Conservation (phyloP, 768 basidiomycete genomes). For the Boletus vermiculosoides region DNA sequence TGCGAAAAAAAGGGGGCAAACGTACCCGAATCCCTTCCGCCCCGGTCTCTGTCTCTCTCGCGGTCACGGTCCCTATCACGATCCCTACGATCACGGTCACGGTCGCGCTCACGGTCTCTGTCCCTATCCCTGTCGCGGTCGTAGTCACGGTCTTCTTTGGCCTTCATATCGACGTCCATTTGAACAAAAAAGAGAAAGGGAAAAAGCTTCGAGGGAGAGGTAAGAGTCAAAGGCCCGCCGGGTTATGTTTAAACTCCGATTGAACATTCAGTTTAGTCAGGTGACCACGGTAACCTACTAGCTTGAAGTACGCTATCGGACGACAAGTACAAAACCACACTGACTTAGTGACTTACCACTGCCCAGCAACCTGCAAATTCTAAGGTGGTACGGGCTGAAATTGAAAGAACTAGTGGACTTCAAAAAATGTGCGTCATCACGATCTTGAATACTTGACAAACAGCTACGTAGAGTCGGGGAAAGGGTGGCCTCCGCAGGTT, state of each 20-base stretch:
- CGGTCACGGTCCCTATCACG: conserved; percentile 43
- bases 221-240: conserved; percentile 11
- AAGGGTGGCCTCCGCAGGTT: not conserved
- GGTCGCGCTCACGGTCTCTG: conserved; percentile 37
- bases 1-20: conserved; percentile 4
- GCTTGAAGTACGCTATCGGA: too few relatives aligned
- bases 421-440: not conserved
- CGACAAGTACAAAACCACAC: too few relatives aligned
- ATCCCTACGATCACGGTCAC: conserved; percentile 42
- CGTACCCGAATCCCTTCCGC: conserved; percentile 59
- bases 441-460: not conserved
- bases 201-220: conserved; percentile 7
- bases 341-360: too few relatives aligned
- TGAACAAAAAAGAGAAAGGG: conserved; percentile 13
- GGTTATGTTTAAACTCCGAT: conserved; percentile 20
- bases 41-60: conserved; percentile 46
- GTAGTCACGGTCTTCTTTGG: conserved; percentile 70
- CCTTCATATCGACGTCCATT: conserved; percentile 85
- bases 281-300: conserved; percentile 8
- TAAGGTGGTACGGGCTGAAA: too few relatives aligned
- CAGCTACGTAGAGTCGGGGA: not conserved
- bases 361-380: not conserved
- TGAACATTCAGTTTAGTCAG: conserved; percentile 11
- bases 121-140: conserved; percentile 52
- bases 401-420: too few relatives aligned